Evolutionary conservation across 2,329 filamentous ascomycete species (phyloP).

Genomic region (Fusarium neocosmosporiellum): DNA sequence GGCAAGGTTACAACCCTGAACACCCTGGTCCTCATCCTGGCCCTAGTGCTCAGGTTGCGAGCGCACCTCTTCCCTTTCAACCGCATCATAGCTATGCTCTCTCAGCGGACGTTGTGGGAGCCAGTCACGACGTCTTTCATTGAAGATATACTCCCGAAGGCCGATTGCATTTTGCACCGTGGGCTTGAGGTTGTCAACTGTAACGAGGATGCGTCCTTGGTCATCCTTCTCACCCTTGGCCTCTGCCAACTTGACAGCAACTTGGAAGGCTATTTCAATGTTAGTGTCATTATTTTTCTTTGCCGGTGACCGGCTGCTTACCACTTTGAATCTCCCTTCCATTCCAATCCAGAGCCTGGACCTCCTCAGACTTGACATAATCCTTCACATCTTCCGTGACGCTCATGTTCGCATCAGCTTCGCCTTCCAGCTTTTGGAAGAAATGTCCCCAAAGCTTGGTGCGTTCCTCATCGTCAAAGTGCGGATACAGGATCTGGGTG

Average conservation of each 20-base stretch:
- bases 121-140: background rate
- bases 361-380: background rate
- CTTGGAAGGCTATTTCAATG: background rate
- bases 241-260: background rate
- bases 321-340: background rate
- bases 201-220: background rate
- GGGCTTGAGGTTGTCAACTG: background rate
- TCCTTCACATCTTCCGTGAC: background rate
- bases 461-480: background rate
- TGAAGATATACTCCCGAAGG: background rate
- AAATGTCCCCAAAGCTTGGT: background rate
- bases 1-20: background rate
- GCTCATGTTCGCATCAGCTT: background rate
- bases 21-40: background rate
- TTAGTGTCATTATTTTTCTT: background rate
- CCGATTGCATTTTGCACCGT: background rate
- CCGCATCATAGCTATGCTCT: background rate
- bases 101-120: background rate
- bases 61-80: background rate
- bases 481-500: background rate
- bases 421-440: background rate
- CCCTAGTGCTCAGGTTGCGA: background rate
- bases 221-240: background rate
- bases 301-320: background rate
- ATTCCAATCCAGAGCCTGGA: background rate